Percentiles rank a stretch among this genome's conserved stretches.
phyloP scores from a whole-genome alignment of 106 monocot species.

The Dendrobium catenatum region DNA sequence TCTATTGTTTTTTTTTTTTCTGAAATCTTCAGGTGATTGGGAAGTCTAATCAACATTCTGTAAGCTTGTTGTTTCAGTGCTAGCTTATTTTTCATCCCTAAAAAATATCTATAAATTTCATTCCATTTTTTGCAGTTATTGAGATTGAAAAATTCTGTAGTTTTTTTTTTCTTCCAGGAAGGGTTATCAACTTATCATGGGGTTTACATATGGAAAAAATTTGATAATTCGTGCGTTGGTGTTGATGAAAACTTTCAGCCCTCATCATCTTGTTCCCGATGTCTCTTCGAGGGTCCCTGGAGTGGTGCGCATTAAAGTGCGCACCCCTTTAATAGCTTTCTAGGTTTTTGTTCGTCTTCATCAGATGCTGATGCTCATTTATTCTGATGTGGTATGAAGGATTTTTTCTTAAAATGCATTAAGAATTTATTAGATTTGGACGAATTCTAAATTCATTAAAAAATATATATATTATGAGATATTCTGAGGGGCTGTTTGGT shows the following conservation, averaged over 20 bases:
- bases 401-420: too few species aligned
- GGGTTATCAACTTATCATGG: not conserved
- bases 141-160: too few species aligned
- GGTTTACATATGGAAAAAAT: not conserved
- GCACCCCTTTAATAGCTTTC: not conserved
- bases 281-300: not conserved
- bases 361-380: not conserved
- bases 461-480: too few species aligned
- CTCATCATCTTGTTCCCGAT: not conserved
- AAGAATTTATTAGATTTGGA: too few species aligned
- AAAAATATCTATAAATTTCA: not conserved
- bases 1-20: not conserved
- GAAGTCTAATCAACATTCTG: not conserved
- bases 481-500: too few species aligned
- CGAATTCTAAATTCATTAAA: too few species aligned
- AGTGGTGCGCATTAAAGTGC: not conserved
- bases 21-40: not conserved
- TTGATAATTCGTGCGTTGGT: not conserved
- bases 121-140: not conserved
- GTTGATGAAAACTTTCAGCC: not conserved
- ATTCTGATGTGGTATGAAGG: not conserved
- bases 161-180: not conserved
- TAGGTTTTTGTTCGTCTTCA: not conserved
- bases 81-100: not conserved
- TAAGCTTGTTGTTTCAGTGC: not conserved